Conservation (phyloP, 140 eudicot species). For the Oenanthe javanica region DNA sequence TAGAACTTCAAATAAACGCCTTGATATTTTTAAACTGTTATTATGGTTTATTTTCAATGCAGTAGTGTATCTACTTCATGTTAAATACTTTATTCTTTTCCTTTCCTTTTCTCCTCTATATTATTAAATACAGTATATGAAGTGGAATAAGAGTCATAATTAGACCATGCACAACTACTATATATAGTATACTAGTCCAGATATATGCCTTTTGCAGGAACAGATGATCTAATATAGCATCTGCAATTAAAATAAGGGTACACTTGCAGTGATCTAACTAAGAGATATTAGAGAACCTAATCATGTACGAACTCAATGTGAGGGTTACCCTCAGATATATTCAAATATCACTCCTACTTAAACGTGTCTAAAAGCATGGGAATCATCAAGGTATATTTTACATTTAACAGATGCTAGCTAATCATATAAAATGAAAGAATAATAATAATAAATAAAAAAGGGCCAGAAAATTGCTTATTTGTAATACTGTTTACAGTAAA, state of each 20-base stretch:
- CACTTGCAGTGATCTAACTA: neutral
- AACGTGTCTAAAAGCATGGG: neutral
- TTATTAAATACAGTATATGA: neutral
- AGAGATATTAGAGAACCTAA: too few relatives aligned
- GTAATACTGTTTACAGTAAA: neutral
- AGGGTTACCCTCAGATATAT: neutral
- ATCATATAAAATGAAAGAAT: neutral
- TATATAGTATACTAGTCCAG: neutral
- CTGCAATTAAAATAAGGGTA: neutral
- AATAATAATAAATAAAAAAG: neutral
- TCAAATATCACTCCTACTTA: neutral
- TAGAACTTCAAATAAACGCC: neutral
- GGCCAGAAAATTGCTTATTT: neutral
- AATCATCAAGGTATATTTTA: neutral
- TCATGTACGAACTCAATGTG: neutral
- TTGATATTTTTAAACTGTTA: neutral
- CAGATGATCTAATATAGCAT: neutral
- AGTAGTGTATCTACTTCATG: neutral
- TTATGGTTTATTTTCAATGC: neutral
- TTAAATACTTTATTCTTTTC: too few relatives aligned
- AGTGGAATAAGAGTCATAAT: neutral
- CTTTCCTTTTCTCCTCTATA: neutral
- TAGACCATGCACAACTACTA: neutral
- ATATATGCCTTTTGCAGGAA: neutral
- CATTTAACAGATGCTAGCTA: neutral